These are phyloP conservation scores for Fomitopsis pinicola DNA, from an alignment of 1,284 basidiomycete genomes.

Conservation along the genomic window DNA sequence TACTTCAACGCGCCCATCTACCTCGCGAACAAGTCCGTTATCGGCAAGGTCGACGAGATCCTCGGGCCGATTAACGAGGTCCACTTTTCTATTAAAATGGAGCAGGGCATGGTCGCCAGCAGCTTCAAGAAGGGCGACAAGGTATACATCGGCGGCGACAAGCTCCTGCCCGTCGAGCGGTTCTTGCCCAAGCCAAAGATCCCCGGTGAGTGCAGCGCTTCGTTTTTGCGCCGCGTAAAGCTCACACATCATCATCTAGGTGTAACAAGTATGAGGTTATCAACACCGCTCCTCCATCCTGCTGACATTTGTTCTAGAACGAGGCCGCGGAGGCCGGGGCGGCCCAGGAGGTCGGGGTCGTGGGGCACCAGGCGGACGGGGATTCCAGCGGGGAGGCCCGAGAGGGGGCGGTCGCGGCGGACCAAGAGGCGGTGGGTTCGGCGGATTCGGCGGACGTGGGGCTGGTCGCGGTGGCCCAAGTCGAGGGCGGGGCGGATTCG, in stretches of 20 bases:
- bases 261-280: slow-evolving; percentile 40
- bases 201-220: slow-evolving; percentile 39
- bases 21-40: slow-evolving; percentile 94
- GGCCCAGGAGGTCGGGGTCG: slow-evolving; percentile 34
- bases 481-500: slow-evolving; percentile 29
- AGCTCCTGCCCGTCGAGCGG: slow-evolving; percentile 92
- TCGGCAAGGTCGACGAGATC: slow-evolving; percentile 96
- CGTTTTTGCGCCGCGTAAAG: neutral
- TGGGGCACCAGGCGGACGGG: slow-evolving; percentile 35
- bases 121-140: slow-evolving; percentile 99
- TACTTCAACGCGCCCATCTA: slow-evolving; percentile 99
- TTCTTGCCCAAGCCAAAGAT: slow-evolving; percentile 97
- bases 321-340: slow-evolving; percentile 26
- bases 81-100: slow-evolving; percentile 98
- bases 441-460: slow-evolving; percentile 21
- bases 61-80: slow-evolving; percentile 98
- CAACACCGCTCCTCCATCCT: neutral
- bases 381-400: slow-evolving; percentile 30
- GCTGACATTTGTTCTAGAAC: slow-evolving; percentile 37
- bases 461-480: slow-evolving; percentile 36
- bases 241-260: slow-evolving; percentile 25
- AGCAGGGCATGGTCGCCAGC: slow-evolving; percentile 90
- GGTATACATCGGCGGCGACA: slow-evolving; percentile 95
- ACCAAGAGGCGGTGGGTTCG: slow-evolving; percentile 30
- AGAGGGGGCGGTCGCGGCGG: slow-evolving; percentile 32